Base-by-base conservation (phyloP, 306 rosid genomes). In the Cucurbita argyrosperma region DNA sequence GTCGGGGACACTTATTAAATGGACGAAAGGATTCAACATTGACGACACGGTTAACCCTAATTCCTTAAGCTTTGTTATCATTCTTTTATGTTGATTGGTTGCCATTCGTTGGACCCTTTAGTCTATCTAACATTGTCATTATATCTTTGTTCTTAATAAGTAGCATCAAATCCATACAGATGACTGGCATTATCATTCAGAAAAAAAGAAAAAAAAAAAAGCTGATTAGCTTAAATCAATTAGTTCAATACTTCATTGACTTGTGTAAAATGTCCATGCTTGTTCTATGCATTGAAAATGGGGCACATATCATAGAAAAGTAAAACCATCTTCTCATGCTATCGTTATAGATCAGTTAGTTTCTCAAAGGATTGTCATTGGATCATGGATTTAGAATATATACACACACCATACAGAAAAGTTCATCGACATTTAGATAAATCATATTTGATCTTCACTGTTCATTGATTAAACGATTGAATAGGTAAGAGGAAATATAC, bases 1-100 rank as follows among this genome's bases (percentile, higher is more conserved):
- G 76, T 89, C 97, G 5, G 99, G 99, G 79, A 82, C 84, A 66
- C 88, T 95, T 49, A 85, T 95, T 61, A 95, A 82, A 85, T 95
- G 99, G 99, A 89, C 97, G 15, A 95, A 95, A 77, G 99, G 99
- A 74, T 95, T 95, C 88, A 81, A 73, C 76, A 87, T 95, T 50
- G 96, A 91, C 61, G 96, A 91, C 77, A 79, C 84, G 82, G 97
- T 95, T 76, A 84, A 56, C 88, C 77, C 79, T 79, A 61, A 39
- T 76, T 63, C 85, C 76, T 82, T 56, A 70, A 43, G 76, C 86
- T 56, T 40, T 21, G 73, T 78, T 45, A 46, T 57, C 50, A 63
- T 67, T 80, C 65, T 66, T 51, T 74, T 47, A 30, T 72, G 37
- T 69, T 52, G 77, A 71, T 42, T 15, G 45, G 10, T 35, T 10